Evolutionary conservation across 495 filamentous ascomycete species (phyloP), one percentile per base, ranked within the genome.

Genomic region (Penicillium pancosmium): DNA sequence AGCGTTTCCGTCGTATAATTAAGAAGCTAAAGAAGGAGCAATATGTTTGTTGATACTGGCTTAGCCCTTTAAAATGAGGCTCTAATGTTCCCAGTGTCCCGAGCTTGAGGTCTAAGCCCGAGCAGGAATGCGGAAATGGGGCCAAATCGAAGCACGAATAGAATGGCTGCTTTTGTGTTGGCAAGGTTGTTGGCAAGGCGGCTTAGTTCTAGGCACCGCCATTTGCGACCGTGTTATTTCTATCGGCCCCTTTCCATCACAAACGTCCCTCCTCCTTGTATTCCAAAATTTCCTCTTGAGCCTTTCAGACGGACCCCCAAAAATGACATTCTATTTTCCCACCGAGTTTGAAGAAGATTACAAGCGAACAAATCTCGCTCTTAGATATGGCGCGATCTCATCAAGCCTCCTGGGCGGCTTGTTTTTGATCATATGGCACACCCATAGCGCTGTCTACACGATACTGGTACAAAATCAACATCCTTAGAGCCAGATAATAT

Each of bases 241-340:
- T 48, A 27, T 48, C 21, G 46, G 11, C 4, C n/a, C 23, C 21
- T 25, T 48, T 27, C 41, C 36, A 46, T 46, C 43, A 46, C 9
- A 2, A 46, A n/a, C 43, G 8, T 9, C 27, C 8, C 8, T 31
- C 6, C 6, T 31, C 27, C 10, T 15, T 15, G 5, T 38, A 13
- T 38, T 38, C 11, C 12, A 4, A 0, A 38, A 31, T 48, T 48
- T 48, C 46, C 19, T 5, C 21, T 31, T 31, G 8, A 4, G 27
- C 27, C 46, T 48, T 27, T n/a, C 8, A 13, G 19, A 27, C 23
- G 13, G 31, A 25, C 10, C 21, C 6, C 0, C 18, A 48, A 48
- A 21, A 48, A 48, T 48, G 46, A 31, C 46, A 8, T n/a, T 48
- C 46, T 48, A 31, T 27, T 48, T 48, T n/a, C 46, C 46, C 23